Base-by-base conservation (phyloP, 2,329 filamentous ascomycete species). In the Scytalidium sp. region DNA sequence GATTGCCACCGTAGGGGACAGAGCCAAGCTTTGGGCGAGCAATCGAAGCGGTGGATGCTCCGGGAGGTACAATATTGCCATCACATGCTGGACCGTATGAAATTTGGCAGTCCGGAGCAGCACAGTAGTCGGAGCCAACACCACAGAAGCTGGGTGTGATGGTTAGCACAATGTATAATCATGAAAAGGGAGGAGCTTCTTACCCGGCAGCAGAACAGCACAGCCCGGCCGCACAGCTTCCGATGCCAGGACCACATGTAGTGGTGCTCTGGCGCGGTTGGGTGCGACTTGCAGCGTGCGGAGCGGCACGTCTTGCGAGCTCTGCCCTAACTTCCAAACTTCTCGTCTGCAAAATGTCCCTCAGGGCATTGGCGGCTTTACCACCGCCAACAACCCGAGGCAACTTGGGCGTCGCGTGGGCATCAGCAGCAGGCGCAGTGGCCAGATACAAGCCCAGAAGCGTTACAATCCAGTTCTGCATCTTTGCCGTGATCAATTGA, bases 71-170 rank as follows among this genome's bases (percentile, higher is more conserved):
- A 23, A 68, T 60, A 56, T 85, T 85, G 49, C 76, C 81, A 55
- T 85, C 81, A 56, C 83, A 87, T 3, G 67, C 75, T 19, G 81
- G 72, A n/a, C 80, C 80, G 56, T 80, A 84, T 55, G 76, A 67
- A 58, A 84, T 79, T 61, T 81, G 74, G 60, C 83, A 87, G 47
- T 82, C 76, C 2, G 83, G 83, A 19, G 81, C 76, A 23, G 74
- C 73, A 66, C 83, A 87, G 65, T 83, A 82, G 2, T 78, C 73
- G 10, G 45, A 40, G 9, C 54, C 54, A 29, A 45, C 52, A 11
- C 61, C 61, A 39, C 61, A 63, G 42, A 53, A 63, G 23, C 60
- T 61, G 22, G n/a, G n/a, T n/a, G n/a, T n/a, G n/a, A n/a, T 21
- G n/a, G 19, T 20, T 9, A 8, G 49, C 36, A 47, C 40, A 21